phyloP scores from a whole-genome alignment of 2,329 filamentous ascomycete species.

The Didymella glomerata region DNA sequence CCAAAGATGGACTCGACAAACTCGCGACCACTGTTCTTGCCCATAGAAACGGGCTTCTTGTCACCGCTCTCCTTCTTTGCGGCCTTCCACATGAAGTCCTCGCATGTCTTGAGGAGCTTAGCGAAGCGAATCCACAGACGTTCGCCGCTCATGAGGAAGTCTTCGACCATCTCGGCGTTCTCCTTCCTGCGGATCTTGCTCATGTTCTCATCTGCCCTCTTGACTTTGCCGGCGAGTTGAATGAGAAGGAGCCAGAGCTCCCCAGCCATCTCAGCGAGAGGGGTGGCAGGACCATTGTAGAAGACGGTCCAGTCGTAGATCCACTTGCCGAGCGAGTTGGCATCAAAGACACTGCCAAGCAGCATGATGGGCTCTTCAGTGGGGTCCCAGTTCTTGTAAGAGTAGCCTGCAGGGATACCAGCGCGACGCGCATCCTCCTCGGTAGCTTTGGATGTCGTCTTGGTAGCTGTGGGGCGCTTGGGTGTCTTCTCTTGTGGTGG shows the following conservation, averaged over 20 bases:
- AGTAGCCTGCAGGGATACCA: slow-evolving; percentile 87
- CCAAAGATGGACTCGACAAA: slow-evolving; percentile 97
- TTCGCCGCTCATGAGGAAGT: slow-evolving; percentile 90
- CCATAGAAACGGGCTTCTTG: slow-evolving; percentile 73
- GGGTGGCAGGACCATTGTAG: slow-evolving; percentile 80
- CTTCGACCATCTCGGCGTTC: slow-evolving; percentile 81
- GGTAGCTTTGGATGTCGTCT: slow-evolving; percentile 60
- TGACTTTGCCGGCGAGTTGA: slow-evolving; percentile 91
- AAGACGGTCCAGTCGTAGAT: slow-evolving; percentile 99
- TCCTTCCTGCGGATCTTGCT: slow-evolving; percentile 75
- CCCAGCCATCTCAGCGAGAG: slow-evolving; percentile 89
- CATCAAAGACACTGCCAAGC: slow-evolving; percentile 93
- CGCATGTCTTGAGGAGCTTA: slow-evolving; percentile 86
- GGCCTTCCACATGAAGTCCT: slow-evolving; percentile 93
- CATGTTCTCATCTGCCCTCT: slow-evolving; percentile 82
- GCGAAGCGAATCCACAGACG: slow-evolving; percentile 85
- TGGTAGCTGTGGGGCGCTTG: slow-evolving; percentile 47
- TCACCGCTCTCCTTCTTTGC: slow-evolving; percentile 71
- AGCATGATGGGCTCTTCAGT: slow-evolving; percentile 92
- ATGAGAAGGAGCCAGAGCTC: slow-evolving; percentile 96
- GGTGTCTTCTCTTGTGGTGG: slow-evolving; percentile 44
- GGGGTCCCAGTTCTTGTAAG: slow-evolving; percentile 98
- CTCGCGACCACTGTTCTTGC: slow-evolving; percentile 90
- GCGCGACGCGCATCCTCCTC: slow-evolving; percentile 70
- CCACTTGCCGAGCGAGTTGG: slow-evolving; percentile 98